Conservation (phyloP, 352 stramenopile genomes). For the Thalassiosira hispida region DNA sequence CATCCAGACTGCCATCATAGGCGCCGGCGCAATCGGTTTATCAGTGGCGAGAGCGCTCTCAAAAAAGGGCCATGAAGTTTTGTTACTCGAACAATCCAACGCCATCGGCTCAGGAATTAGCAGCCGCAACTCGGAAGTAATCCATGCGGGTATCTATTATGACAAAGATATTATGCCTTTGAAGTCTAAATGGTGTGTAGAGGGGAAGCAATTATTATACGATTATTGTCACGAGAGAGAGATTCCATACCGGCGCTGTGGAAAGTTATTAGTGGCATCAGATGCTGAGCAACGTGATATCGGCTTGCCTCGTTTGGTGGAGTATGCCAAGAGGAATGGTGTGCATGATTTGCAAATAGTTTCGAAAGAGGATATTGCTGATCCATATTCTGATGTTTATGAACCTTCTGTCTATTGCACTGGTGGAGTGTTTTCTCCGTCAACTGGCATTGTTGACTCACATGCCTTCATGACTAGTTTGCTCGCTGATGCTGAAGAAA, state of each 20-base stretch:
- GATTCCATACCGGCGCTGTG: constrained; percentile 89
- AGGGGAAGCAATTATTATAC: constrained; percentile 90
- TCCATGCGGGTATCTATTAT: constrained; percentile 97
- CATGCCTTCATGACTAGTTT: constrained; percentile 91
- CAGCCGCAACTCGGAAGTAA: constrained; percentile 94
- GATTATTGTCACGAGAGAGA: constrained; percentile 89
- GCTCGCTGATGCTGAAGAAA: constrained; percentile 89
- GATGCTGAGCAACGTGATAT: constrained; percentile 76
- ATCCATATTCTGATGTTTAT: constrained; percentile 46
- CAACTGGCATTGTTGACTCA: constrained; percentile 94
- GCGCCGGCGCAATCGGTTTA: constrained; percentile 83
- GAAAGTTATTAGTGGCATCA: constrained; percentile 95
- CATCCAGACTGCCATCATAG: constrained; percentile 71
- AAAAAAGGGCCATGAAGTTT: constrained; percentile 73
- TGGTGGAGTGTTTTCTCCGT: constrained; percentile 91
- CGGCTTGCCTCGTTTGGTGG: constrained; percentile 55
- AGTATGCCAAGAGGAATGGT: constrained; percentile 69
- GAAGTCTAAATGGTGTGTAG: constrained; percentile 92
- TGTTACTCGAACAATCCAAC: constrained; percentile 90
- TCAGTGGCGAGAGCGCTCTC: constrained; percentile 77
- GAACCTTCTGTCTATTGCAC: constrained; percentile 81
- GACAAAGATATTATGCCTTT: constrained; percentile 65
- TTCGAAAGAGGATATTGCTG: constrained; percentile 66
- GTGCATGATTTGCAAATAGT: constrained; percentile 77
- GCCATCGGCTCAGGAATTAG: constrained; percentile 87